Conservation (phyloP, 306 rosid species). For the Pyrus communis region DNA sequence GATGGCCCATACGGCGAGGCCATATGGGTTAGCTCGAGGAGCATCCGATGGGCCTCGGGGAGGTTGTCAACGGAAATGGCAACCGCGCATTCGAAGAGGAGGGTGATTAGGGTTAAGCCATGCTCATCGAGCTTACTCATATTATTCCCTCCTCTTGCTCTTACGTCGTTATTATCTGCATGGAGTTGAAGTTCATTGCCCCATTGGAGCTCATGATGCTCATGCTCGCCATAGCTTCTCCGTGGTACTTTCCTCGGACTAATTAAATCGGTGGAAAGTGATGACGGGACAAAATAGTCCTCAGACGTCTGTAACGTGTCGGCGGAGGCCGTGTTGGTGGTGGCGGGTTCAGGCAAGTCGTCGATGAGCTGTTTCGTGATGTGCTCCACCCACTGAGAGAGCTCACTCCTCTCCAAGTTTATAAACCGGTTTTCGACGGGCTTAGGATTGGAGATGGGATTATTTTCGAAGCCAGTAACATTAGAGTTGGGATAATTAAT, state of each 20-base stretch:
- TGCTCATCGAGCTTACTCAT: slow-evolving; percentile 22
- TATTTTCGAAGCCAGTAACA: slow-evolving; percentile 9
- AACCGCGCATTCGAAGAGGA: slow-evolving; percentile 71
- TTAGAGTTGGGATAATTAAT: slow-evolving; percentile 23
- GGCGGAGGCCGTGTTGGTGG: background rate
- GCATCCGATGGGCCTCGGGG: slow-evolving; percentile 56
- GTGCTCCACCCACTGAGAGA: slow-evolving; percentile 61
- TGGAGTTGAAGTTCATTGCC: slow-evolving; percentile 23
- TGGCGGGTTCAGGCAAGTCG: slow-evolving; percentile 39
- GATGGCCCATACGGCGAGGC: slow-evolving; percentile 70
- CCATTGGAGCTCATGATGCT: slow-evolving; percentile 13
- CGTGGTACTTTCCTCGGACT: slow-evolving; percentile 25
- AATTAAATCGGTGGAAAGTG: slow-evolving; percentile 10
- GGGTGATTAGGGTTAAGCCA: slow-evolving; percentile 49
- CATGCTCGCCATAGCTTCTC: slow-evolving; percentile 15
- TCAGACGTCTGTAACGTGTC: slow-evolving; percentile 20
- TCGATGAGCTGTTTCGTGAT: slow-evolving; percentile 60
- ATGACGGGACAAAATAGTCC: slow-evolving; percentile 13
- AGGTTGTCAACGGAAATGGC: slow-evolving; percentile 75
- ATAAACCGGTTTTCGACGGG: slow-evolving; percentile 27
- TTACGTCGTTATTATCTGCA: slow-evolving; percentile 19
- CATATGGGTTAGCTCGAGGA: slow-evolving; percentile 59
- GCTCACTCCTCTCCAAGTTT: slow-evolving; percentile 43
- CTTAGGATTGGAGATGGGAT: slow-evolving; percentile 25
- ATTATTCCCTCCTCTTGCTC: background rate